phyloP scores from a whole-genome alignment of 2,329 filamentous ascomycete genomes.

The Alternaria brassicae region DNA sequence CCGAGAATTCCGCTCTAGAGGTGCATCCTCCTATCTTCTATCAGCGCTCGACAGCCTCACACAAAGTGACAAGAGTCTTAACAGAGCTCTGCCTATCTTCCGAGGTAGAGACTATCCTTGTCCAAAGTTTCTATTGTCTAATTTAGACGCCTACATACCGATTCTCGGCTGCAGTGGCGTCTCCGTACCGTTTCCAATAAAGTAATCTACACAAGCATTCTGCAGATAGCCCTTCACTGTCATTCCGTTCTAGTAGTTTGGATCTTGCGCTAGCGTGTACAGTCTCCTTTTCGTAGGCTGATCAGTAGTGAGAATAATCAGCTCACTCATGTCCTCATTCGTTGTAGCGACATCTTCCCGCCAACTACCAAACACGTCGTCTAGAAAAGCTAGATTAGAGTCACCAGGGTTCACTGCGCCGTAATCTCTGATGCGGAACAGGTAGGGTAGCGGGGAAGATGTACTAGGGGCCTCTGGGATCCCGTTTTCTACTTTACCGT shows the following conservation, averaged over 20 bases:
- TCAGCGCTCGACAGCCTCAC: too few species aligned
- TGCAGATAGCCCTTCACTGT: not conserved
- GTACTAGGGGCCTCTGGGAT: constrained; percentile 2
- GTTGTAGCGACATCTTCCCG: constrained; percentile 8
- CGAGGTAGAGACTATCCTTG: too few species aligned
- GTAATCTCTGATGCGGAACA: constrained; percentile 14
- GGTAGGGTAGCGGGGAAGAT: constrained; percentile 4
- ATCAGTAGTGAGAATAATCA: not conserved
- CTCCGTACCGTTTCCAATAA: not conserved
- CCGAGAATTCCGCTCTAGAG: fast-evolving
- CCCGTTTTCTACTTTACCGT: constrained; percentile 23
- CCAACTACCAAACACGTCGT: constrained; percentile 21
- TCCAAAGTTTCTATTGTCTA: too few species aligned
- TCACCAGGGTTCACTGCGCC: constrained; percentile 14
- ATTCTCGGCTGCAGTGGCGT: not conserved
- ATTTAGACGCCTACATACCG: not conserved
- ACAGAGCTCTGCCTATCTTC: too few species aligned
- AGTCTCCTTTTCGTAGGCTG: not conserved
- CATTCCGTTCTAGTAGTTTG: not conserved
- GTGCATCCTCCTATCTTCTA: too few species aligned
- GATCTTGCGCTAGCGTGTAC: not conserved
- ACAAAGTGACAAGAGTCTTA: fast-evolving
- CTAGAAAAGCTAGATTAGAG: constrained; percentile 15
- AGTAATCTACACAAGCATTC: not conserved
- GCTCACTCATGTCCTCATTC: not conserved